Percentiles rank a stretch among this genome's conserved stretches.
These are phyloP conservation scores for Saccharomycopsis schoenii DNA, from an alignment of 805 yeast species.

Conservation along the genomic window DNA sequence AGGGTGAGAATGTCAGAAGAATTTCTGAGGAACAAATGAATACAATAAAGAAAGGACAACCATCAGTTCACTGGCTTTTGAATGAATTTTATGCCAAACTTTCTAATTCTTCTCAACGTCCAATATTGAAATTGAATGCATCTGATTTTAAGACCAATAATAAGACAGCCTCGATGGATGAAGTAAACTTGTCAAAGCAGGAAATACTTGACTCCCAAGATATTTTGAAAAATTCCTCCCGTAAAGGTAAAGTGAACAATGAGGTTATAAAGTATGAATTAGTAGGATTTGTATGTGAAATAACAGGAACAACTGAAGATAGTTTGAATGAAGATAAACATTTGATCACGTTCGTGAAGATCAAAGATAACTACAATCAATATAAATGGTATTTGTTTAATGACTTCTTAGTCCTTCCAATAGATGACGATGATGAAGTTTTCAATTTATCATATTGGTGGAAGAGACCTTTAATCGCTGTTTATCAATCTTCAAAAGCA, in stretches of 20 bases:
- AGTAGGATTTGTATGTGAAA: slow-evolving; percentile 61
- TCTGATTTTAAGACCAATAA: slow-evolving; percentile 23
- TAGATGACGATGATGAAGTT: slow-evolving; percentile 65
- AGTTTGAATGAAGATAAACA: slow-evolving; percentile 44
- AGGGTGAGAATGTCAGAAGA: slow-evolving; percentile 40
- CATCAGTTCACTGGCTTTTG: slow-evolving; percentile 41
- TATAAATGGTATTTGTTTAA: slow-evolving; percentile 73
- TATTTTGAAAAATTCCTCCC: not conserved
- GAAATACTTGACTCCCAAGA: not conserved
- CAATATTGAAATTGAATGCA: slow-evolving; percentile 26
- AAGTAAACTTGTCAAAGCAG: not conserved
- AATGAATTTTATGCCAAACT: slow-evolving; percentile 46
- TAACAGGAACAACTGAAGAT: slow-evolving; percentile 34
- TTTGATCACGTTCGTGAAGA: slow-evolving; percentile 47
- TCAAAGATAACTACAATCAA: slow-evolving; percentile 27
- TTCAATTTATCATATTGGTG: slow-evolving; percentile 62
- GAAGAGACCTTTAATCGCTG: slow-evolving; percentile 71
- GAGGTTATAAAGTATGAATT: slow-evolving; percentile 43
- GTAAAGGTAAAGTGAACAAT: slow-evolving; percentile 4
- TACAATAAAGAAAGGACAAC: slow-evolving; percentile 4
- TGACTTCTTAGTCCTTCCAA: slow-evolving; percentile 75
- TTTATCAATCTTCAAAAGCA: slow-evolving; percentile 47
- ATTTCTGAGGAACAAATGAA: slow-evolving; percentile 5
- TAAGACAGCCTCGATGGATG: not conserved
- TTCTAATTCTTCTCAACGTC: slow-evolving; percentile 27